phyloP scores from a whole-genome alignment of 202 grass and related monocot species.

The Dendrocalamus latiflorus region DNA sequence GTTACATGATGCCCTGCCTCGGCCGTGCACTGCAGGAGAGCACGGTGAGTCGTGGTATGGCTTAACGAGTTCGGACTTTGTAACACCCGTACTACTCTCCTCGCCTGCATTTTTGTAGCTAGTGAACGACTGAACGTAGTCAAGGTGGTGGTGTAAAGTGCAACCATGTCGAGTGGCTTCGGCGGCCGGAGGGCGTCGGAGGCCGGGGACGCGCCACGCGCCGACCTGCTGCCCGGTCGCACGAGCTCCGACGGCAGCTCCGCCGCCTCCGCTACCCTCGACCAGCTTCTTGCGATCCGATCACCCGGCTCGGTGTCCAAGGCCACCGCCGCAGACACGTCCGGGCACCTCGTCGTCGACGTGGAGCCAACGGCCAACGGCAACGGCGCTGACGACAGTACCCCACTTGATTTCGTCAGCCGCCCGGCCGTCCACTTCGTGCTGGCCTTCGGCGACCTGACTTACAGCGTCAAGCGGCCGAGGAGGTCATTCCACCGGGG shows the following conservation, averaged over 20 bases:
- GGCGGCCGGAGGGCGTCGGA: too few species aligned
- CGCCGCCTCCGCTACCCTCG: neutral
- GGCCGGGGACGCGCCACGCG: too few species aligned
- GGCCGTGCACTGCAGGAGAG: neutral
- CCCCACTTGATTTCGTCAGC: neutral
- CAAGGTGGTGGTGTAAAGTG: too few species aligned
- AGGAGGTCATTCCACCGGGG: too few species aligned
- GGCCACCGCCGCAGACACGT: neutral
- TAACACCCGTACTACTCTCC: too few species aligned
- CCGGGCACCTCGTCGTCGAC: conserved; percentile 24
- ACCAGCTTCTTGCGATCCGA: neutral
- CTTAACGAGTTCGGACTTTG: too few species aligned
- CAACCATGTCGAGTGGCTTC: too few species aligned
- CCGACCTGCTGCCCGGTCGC: conserved; percentile 13
- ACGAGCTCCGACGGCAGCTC: neutral
- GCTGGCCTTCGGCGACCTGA: conserved; percentile 36
- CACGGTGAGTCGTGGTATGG: neutral
- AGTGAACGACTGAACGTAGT: too few species aligned
- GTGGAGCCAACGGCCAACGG: neutral
- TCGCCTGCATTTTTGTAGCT: too few species aligned
- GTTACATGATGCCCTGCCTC: neutral
- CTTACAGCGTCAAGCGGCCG: conserved; percentile 37
- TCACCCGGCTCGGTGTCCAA: neutral
- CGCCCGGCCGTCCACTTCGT: conserved; percentile 26
- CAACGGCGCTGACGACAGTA: neutral